Evolutionary conservation across 164 flowering plant species (phyloP), one percentile per base, ranked within the genome.

Genomic region (Stephania yunnanensis): DNA sequence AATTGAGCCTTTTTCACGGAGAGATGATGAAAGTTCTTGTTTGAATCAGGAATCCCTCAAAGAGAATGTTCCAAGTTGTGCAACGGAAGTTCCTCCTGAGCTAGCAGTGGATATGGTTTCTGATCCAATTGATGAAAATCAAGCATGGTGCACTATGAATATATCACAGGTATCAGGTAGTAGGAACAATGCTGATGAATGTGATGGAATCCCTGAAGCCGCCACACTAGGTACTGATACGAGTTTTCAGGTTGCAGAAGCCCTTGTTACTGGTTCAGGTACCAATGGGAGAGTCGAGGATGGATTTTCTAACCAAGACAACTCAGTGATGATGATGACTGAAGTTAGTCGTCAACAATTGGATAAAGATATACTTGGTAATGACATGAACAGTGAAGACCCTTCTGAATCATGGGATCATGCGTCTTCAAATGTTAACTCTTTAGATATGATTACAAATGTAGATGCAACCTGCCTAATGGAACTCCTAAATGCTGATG

Each of bases 221-320:
- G 46, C 73, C 71, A 74, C 71, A 53, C 64, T 17, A 7, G 36
- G 52, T 77, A 76, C 20, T 46, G 70, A 67, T 58, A 25, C 58
- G 72, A 69, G 44, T 66, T 71, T 76, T 76, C 77, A 79, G 64
- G 82, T 61, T 73, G 52, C 45, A 46, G 82, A 76, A 9, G 48
- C 65, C 72, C 22, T 73, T 71, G 11, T 12, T 65, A 46, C 79
- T 45, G 46, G 73, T 29, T 25, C 80, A 76, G 82, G 78, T 70
- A 74, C 77, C 75, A 79, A 70, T 65, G 48, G 46, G 6, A 20
- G 77, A 7, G 29, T 8, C 44, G 72, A 19, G 71, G 72, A 77
- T 71, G 69, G 48, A 10, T 76, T 70, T 69, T 53, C 8, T 6
- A 73, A 63, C 20, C 31, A 70, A 61, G 73, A 74, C 46, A 74